These are phyloP conservation scores for Polychaeton citri DNA, from an alignment of 2,329 filamentous ascomycete species.

Conservation along the genomic window DNA sequence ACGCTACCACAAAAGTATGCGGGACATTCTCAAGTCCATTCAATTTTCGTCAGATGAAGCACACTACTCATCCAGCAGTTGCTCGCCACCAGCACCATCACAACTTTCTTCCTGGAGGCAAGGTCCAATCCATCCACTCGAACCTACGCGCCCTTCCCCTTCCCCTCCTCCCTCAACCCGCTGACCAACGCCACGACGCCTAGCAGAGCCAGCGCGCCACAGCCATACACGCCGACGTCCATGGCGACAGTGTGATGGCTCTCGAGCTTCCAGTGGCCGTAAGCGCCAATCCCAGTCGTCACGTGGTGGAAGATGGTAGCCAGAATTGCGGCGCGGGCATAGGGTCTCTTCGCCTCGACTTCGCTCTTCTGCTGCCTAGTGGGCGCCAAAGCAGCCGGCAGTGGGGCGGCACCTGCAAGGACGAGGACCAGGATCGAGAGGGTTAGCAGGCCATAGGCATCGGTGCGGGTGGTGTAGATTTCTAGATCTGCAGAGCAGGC, in stretches of 20 bases:
- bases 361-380: conserved; percentile 4
- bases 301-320: conserved; percentile 23
- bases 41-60: too few relatives aligned
- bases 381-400: conserved; percentile 11
- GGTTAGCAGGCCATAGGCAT: conserved; percentile 22
- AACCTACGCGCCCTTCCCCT: conserved; percentile 5
- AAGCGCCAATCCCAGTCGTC: conserved; percentile 21
- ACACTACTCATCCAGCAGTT: too few relatives aligned
- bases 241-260: conserved; percentile 22
- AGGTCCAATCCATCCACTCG: too few relatives aligned
- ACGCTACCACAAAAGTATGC: too few relatives aligned
- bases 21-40: too few relatives aligned
- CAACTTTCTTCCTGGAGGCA: too few relatives aligned
- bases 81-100: too few relatives aligned
- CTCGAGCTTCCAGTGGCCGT: conserved; percentile 16
- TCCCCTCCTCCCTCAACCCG: conserved; percentile 10
- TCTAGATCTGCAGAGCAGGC: conserved; percentile 24
- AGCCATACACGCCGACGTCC: conserved; percentile 22
- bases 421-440: conserved; percentile 18
- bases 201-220: conserved; percentile 16
- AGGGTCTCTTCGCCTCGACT: conserved; percentile 15
- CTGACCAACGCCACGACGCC: conserved; percentile 15
- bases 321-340: conserved; percentile 18
- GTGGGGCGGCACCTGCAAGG: conserved; percentile 18
- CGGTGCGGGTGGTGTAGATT: conserved; percentile 23